Base-by-base conservation (phyloP, 768 basidiomycete genomes). In the Lactarius akahatsu region DNA sequence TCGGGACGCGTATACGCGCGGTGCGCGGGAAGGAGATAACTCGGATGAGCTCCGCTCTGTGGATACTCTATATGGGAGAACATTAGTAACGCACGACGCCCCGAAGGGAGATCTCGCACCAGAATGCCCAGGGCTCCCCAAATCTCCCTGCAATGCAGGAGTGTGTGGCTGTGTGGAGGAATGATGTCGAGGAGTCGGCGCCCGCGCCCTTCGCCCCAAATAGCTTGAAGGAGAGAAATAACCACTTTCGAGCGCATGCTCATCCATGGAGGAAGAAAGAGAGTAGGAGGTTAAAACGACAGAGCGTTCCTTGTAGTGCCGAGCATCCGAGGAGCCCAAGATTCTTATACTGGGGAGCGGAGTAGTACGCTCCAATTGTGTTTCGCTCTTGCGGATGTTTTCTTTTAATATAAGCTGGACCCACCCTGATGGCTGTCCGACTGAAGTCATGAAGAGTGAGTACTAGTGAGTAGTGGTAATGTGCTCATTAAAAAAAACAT, bases 251-350 rank as follows among this genome's bases (percentile, higher is more conserved):
- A 45, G 43, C 40, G 43, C 58, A 63, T 63, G 62, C 47, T 67
- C 66, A 60, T 67, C 66, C 66, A 67, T 67, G 32, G 52, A 40
- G 50, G 62, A 67, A 28, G 58, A 62, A 67, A 55, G 28, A 55
- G 50, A 23, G 55, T 57, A 10, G 10, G 56, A 57, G 32, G 64
- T 38, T 67, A 41, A 13, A 58, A 63, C 38, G 38, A 45, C 10
- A 55, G 52, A 63, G 62, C 54, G 52, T 63, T 30, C 62, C 54
- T 57, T 38, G 58, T 8, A 59, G 11, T 41, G 52, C 50, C 66
- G 30, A 67, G 43, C 66, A 67, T 67, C 34, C 41, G 34, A 43
- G 4, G 57, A 3, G 62, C 23, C 20, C 43, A 63, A 41, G 57
- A 60, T n/a, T 38, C 15, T 67, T 67, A 67, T 67, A 67, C 16